These are phyloP conservation scores for Phytomonas francai DNA, from an alignment of 208 protist species.

Conservation along the genomic window DNA sequence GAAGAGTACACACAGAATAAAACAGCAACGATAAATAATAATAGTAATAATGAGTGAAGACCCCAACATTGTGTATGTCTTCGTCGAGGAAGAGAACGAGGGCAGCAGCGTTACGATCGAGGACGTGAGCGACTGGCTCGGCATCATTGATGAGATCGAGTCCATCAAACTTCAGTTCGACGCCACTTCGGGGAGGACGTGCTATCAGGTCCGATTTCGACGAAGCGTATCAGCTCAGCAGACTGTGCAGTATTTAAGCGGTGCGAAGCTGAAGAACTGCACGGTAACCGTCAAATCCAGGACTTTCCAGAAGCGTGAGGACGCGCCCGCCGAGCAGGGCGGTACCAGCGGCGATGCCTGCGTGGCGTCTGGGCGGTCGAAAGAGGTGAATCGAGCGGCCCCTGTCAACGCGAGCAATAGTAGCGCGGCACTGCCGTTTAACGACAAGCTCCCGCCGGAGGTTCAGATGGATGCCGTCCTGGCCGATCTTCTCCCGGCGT, in stretches of 20 bases:
- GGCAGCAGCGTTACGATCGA: constrained; percentile 32
- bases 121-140: constrained; percentile 68
- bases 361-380: neutral
- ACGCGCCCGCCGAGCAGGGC: neutral
- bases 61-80: constrained; percentile 46
- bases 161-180: constrained; percentile 78
- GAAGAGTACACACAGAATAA: neutral
- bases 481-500: constrained; percentile 22
- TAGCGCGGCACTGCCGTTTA: constrained; percentile 37
- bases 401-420: constrained; percentile 7
- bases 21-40: neutral
- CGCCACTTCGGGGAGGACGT: constrained; percentile 20
- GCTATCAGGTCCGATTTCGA: constrained; percentile 58
- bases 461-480: constrained; percentile 56
- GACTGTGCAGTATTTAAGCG: constrained; percentile 55
- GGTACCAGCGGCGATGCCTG: no score
- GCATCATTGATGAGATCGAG: constrained; percentile 53
- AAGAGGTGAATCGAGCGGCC: neutral
- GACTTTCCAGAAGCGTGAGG: constrained; percentile 18
- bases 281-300: constrained; percentile 41
- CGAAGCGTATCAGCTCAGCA: constrained; percentile 34
- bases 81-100: constrained; percentile 29
- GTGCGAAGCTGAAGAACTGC: constrained; percentile 54
- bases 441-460: constrained; percentile 50
- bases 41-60: constrained; percentile 18